Evolutionary conservation across 768 basidiomycete genomes (phyloP).

Genomic region (Auricularia auricula-judae): DNA sequence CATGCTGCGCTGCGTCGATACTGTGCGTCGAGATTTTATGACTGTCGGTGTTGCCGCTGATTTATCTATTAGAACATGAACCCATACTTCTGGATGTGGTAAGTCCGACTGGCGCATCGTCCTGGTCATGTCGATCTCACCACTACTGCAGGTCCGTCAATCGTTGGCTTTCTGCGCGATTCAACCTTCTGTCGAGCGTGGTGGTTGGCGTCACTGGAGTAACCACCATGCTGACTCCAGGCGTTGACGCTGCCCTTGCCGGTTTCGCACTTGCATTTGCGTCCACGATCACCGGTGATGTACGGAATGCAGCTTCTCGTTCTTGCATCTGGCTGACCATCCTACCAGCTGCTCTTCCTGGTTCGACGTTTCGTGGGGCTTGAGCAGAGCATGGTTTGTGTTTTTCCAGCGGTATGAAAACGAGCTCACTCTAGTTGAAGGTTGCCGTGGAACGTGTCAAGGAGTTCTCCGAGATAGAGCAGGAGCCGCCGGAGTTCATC

Average conservation of each 20-base stretch:
- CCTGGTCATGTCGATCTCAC: slow-evolving; percentile 6
- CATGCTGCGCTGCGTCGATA: slow-evolving; percentile 74
- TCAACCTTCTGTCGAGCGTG: slow-evolving; percentile 66
- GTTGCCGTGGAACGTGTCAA: slow-evolving; percentile 83
- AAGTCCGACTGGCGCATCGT: slow-evolving; percentile 9
- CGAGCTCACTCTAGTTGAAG: slow-evolving; percentile 20
- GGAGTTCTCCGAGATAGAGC: slow-evolving; percentile 72
- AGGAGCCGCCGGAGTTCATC: slow-evolving; percentile 73
- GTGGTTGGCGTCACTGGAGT: slow-evolving; percentile 65
- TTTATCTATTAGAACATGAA: slow-evolving; percentile 35
- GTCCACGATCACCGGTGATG: slow-evolving; percentile 59
- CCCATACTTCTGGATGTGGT: slow-evolving; percentile 87
- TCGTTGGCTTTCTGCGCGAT: slow-evolving; percentile 82
- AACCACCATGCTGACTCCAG: slow-evolving; percentile 54
- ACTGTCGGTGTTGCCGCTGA: neutral
- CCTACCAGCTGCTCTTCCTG: slow-evolving; percentile 44
- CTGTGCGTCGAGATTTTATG: slow-evolving; percentile 32
- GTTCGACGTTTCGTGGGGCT: slow-evolving; percentile 77
- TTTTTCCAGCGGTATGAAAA: neutral
- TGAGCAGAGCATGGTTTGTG: slow-evolving; percentile 80
- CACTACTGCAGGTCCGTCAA: slow-evolving; percentile 43
- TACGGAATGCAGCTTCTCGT: slow-evolving; percentile 18
- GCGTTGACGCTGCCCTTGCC: slow-evolving; percentile 68
- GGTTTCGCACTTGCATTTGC: slow-evolving; percentile 85
- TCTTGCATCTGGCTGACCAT: neutral